Evolutionary conservation across 106 monocot species (phyloP), one percentile per base, ranked within the genome.

Genomic region (Hemerocallis citrina): DNA sequence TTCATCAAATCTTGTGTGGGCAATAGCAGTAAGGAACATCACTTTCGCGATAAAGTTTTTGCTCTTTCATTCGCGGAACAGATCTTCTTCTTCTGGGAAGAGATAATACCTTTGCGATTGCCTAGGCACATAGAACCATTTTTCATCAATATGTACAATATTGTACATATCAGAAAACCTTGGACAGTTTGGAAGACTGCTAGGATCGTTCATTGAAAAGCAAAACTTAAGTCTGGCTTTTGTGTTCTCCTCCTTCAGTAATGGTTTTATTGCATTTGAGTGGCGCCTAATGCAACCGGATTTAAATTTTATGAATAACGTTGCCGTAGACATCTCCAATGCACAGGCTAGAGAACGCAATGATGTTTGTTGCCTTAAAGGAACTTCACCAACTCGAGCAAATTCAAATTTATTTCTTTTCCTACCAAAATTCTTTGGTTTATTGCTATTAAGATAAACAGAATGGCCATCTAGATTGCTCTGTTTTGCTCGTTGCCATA

Each of bases 101-200:
- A 48, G 47, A n/a, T 48, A 48, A 48, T 48, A 48, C 4, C 17
- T 48, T n/a, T 48, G 13, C n/a, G 47, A n/a, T 48, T 48, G 13
- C 17, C 17, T 48, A 3, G 47, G 8, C 47, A 48, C 17, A 48
- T 48, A 48, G 3, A 48, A 48, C 47, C 47, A 48, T 48, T 48
- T 48, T 20, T 48, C 47, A 48, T 48, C 47, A 3, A 48, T 48
- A 20, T 48, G 47, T 4, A 48, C 47, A 4, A 48, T n/a, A 48
- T 48, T 48, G 19, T 48, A 48, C 47, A n/a, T 48, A n/a, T 48
- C 47, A n/a, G 17, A 7, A 48, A 48, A 48, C 47, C 17, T 48
- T 14, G 47, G 47, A 5, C 17, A 4, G 13, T 14, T 5, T 4
- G 47, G 47, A 14, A 48, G 13, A 3, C 7, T 48, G 4, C 4